Evolutionary conservation across 176 grass and related monocot species (phyloP), one percentile per base, ranked within the genome.

Genomic region (Tillandsia leiboldiana): DNA sequence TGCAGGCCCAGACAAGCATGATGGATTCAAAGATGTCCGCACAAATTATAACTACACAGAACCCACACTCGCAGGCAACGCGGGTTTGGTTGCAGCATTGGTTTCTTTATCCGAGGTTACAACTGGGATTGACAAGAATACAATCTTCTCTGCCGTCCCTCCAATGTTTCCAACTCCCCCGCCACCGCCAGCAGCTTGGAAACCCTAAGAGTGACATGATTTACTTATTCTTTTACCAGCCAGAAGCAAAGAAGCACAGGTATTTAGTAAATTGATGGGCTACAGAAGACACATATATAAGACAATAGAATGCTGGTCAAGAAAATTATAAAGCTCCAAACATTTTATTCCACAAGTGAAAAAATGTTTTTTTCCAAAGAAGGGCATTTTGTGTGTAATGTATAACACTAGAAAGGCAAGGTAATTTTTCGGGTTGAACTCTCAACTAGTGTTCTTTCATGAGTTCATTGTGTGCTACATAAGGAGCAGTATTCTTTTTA

Each of bases 11-110:
- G 91, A 96, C 77, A 90, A 72, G 75, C 91, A 91, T 74, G 91
- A 96, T 64, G 73, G 87, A 10, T 96, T 91, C 82, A 87, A 91
- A 66, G 87, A 96, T 85, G 75, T 96, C 33, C 84, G 87, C 22
- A 96, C 91, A 1, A 96, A 96, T 53, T 91, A 96, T 65, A 91
- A 96, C 57, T 88, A 96, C 84, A 83, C 87, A 48, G 87, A 96
- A 49, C 91, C 87, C 26, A 96, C 87, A 59, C 74, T 96, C 77
- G 91, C 87, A 67, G 91, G 87, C 53, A 96, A 96, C 83, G 91
- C 91, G 77, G 91, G 91, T 49, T 68, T 96, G 72, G 84, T 96
- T 68, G 87, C 87, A 70, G 87, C 87, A 52, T 79, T 96, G 70
- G 75, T 96, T 80, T 96, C 87, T 83, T 67, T 96, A 53, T 70